Base-by-base conservation (phyloP, 2,329 filamentous ascomycete species). In the Curvularia spicifera region DNA sequence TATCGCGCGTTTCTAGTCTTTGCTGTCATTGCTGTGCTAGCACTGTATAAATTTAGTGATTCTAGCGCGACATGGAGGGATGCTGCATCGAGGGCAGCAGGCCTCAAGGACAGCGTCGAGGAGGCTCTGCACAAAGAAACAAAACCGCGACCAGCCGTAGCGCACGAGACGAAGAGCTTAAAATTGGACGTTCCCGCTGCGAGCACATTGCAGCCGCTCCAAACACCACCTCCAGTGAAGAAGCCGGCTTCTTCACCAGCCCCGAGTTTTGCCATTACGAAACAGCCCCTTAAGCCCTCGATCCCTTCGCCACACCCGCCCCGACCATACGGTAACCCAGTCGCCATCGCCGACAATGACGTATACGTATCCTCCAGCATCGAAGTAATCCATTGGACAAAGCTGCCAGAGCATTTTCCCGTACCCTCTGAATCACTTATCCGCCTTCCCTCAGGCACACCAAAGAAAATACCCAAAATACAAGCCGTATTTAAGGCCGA, bases 391-490 rank as follows among this genome's bases (percentile, higher is more conserved):
- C 89, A 93, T 69, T 98, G 94, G 94, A 79, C 79, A 55, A 91
- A 89, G 74, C 83, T 86, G 61, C 79, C 82, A 3, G 92, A 96
- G 74, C 84, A 90, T 71, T 98, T 91, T 77, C 93, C 95, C 0
- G 78, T 98, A 2, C 81, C 87, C 7, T 77, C 83, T 3, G 85
- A 87, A 57, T 88, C 89, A 18, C 81, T 96, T 53, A 93, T 93
- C 57, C 81, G 82, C 44, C 82, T 98, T 29, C 95, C 95, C 1
- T 89, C 87, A 1, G 91, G 87, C 42, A 83, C 83, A 26, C 84
- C 91, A 2, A 88, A 87, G 69, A 67, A 82, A 2, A 89, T 97
- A 15, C 91, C 92, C 1, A 86, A 83, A 67, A 88, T 98, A 49
- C 95, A 98, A 75, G 83, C 87, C 72, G 77, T 80, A 2, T 96